phyloP scores from a whole-genome alignment of 2,329 filamentous ascomycete genomes.

The Arthroderma sp. region DNA sequence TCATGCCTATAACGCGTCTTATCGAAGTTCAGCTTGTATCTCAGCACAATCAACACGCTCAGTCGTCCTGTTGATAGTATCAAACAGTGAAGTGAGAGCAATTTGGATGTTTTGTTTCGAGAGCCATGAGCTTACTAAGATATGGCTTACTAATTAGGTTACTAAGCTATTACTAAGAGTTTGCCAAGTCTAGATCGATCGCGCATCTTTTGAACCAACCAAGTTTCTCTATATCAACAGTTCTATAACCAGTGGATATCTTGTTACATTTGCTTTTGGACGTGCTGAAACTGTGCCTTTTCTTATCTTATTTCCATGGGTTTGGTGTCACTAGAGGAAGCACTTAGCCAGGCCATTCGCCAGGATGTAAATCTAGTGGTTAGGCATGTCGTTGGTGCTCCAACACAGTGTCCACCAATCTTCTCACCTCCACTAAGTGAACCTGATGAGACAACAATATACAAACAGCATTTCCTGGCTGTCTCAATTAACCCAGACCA shows the following conservation, averaged over 20 bases:
- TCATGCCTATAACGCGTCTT: not conserved
- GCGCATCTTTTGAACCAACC: not conserved
- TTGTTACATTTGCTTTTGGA: not conserved
- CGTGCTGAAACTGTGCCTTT: not conserved
- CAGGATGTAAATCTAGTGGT: slow-evolving; percentile 51
- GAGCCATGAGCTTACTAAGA: too few species aligned
- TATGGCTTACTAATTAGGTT: not conserved
- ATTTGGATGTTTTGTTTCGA: too few species aligned
- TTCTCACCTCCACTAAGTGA: slow-evolving; percentile 65
- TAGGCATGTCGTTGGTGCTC: slow-evolving; percentile 79
- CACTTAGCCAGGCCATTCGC: slow-evolving; percentile 43
- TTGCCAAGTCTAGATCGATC: not conserved
- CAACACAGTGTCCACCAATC: slow-evolving; percentile 60
- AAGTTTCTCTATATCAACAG: slow-evolving; percentile 1
- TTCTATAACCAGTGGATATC: not conserved
- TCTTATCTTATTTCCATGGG: not conserved
- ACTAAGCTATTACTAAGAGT: not conserved
- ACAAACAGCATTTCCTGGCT: slow-evolving; percentile 69
- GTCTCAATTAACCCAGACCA: slow-evolving; percentile 37
- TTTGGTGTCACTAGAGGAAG: slow-evolving; percentile 24
- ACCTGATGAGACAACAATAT: slow-evolving; percentile 64
- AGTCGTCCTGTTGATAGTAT: too few species aligned
- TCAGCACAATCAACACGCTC: not conserved
- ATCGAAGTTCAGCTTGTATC: not conserved
- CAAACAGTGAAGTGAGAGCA: too few species aligned